phyloP scores from a whole-genome alignment of 1,284 basidiomycete genomes.

The Takashimella tepidaria region DNA sequence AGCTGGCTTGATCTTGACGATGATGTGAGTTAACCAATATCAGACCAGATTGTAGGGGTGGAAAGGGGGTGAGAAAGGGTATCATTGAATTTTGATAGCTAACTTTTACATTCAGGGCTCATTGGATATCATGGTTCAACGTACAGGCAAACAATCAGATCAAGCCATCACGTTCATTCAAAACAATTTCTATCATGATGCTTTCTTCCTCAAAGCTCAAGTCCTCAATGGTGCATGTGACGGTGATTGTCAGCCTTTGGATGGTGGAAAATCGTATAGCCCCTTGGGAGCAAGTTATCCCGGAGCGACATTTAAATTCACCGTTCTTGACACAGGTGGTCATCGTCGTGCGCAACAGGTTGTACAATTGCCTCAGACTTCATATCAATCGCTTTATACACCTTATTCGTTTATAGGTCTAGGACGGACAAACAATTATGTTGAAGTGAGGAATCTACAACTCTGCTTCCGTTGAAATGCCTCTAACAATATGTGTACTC shows the following conservation, averaged over 20 bases:
- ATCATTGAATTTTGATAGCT: neutral
- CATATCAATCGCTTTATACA: conserved; percentile 80
- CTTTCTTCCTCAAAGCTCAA: conserved; percentile 96
- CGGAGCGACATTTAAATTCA: conserved; percentile 96
- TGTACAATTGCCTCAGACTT: conserved; percentile 84
- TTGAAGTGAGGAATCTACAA: conserved; percentile 69
- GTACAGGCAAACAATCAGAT: conserved; percentile 59
- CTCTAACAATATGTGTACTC: neutral
- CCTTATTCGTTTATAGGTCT: conserved; percentile 96
- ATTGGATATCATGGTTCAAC: conserved; percentile 84
- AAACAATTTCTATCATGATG: conserved; percentile 98
- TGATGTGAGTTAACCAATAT: conserved; percentile 60
- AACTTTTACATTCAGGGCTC: conserved; percentile 61
- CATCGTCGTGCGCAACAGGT: conserved; percentile 86
- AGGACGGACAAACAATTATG: conserved; percentile 99
- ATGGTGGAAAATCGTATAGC: conserved; percentile 62
- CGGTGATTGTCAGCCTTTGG: conserved; percentile 63
- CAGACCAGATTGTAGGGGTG: neutral
- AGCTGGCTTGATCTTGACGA: conserved; percentile 92
- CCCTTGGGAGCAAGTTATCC: conserved; percentile 91
- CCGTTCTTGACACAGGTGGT: conserved; percentile 89
- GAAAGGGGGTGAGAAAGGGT: too few species aligned
- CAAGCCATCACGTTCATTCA: conserved; percentile 70
- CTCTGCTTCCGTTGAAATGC: conserved; percentile 2
- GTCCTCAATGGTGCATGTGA: conserved; percentile 90